phyloP scores from a whole-genome alignment of 495 filamentous ascomycete species.

The Chaetomium tenue region DNA sequence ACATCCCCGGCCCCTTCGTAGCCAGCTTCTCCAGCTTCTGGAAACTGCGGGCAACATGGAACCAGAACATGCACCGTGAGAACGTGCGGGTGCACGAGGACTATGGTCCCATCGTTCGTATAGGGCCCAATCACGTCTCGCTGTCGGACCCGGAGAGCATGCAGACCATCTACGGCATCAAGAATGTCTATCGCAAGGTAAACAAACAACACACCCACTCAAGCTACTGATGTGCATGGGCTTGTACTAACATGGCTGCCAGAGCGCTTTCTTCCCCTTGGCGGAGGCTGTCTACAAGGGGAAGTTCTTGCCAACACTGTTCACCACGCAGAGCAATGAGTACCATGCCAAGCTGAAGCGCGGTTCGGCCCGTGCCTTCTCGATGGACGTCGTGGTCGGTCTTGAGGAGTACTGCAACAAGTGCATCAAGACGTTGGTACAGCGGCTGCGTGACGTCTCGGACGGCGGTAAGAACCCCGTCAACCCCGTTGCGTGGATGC shows the following conservation, averaged over 20 bases:
- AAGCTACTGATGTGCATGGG: too few species aligned
- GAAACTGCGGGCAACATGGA: conserved; percentile 8
- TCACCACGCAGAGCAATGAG: conserved; percentile 3
- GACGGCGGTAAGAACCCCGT: neutral
- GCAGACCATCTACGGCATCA: conserved; percentile 6
- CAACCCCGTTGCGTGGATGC: conserved; percentile 23
- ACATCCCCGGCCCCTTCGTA: neutral
- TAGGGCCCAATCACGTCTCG: conserved; percentile 44
- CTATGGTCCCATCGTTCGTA: conserved; percentile 50
- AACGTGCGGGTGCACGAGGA: conserved; percentile 36
- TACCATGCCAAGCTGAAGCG: neutral
- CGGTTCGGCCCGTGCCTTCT: conserved; percentile 1
- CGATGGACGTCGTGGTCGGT: conserved; percentile 1
- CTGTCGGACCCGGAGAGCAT: conserved; percentile 10
- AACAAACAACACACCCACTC: neutral
- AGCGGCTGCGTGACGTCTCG: conserved; percentile 10
- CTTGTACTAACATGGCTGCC: neutral
- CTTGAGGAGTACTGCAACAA: conserved; percentile 7
- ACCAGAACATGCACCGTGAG: neutral
- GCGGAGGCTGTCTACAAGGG: neutral
- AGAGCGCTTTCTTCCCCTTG: neutral
- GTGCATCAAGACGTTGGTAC: conserved; percentile 17
- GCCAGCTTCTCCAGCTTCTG: neutral
- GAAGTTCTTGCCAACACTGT: conserved; percentile 3
- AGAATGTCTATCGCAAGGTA: conserved; percentile 7